phyloP scores from a whole-genome alignment of 2,329 filamentous ascomycete genomes.

The Fusarium camptoceras region DNA sequence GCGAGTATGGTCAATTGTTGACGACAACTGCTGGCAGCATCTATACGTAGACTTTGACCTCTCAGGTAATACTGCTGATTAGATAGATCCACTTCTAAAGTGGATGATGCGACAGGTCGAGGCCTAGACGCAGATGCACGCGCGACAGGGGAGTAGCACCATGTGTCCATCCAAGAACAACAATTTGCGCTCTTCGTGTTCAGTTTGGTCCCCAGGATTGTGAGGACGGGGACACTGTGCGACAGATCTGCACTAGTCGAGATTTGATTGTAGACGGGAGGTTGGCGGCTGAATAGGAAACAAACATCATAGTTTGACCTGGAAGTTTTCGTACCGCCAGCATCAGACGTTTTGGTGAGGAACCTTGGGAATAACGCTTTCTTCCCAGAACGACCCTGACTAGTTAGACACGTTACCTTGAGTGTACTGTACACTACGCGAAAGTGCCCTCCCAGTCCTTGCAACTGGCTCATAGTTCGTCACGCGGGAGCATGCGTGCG shows the following conservation, averaged over 20 bases:
- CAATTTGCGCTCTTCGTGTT: conserved; percentile 43
- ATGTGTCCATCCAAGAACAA: conserved; percentile 37
- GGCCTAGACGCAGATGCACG: conserved; percentile 38
- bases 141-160: conserved; percentile 43
- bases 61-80: conserved; percentile 24
- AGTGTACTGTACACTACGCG: conserved; percentile 1
- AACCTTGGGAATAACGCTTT: background rate
- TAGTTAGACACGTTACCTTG: background rate
- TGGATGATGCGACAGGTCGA: conserved; percentile 47
- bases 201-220: conserved; percentile 40
- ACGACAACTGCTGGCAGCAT: background rate
- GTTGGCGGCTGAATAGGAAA: conserved; percentile 28
- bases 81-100: conserved; percentile 34
- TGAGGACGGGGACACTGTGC: conserved; percentile 40
- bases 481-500: conserved; percentile 45
- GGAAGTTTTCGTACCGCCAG: conserved; percentile 15
- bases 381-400: background rate
- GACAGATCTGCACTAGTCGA: conserved; percentile 48
- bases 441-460: background rate
- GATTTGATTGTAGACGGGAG: conserved; percentile 46
- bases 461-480: conserved; percentile 42
- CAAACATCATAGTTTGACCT: background rate
- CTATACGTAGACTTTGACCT: conserved; percentile 18
- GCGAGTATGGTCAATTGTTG: background rate
- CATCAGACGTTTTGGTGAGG: conserved; percentile 17